Evolutionary conservation across 73 alveolate genomes (phyloP).

Genomic region (Paramecium sexaurelia): DNA sequence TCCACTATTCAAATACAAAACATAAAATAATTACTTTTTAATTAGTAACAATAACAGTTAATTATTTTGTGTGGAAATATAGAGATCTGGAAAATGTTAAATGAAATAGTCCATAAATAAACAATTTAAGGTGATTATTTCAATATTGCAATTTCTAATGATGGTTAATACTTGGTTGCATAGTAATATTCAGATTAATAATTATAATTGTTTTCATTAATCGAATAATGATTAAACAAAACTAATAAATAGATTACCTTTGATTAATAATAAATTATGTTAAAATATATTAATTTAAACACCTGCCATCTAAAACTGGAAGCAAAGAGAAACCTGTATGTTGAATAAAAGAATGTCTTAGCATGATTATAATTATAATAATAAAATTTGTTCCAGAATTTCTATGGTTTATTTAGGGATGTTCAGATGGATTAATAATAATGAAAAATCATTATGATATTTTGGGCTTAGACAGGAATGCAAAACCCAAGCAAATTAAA

Average conservation of each 20-base stretch:
- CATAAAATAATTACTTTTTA: too few species aligned
- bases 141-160: too few species aligned
- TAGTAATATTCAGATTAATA: too few species aligned
- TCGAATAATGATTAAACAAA: too few species aligned
- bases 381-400: background rate
- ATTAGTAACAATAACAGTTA: too few species aligned
- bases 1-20: too few species aligned
- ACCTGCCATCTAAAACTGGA: background rate
- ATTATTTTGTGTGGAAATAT: too few species aligned
- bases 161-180: too few species aligned
- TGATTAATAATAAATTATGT: background rate
- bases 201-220: too few species aligned
- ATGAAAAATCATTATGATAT: constrained; percentile 85
- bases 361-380: background rate
- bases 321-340: background rate
- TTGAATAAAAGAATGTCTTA: background rate
- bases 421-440: background rate
- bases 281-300: background rate
- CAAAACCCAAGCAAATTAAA: constrained; percentile 93
- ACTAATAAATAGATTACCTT: background rate
- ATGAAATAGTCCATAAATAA: too few species aligned
- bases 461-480: constrained; percentile 86
- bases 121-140: too few species aligned
- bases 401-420: background rate
- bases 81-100: too few species aligned